Evolutionary conservation across 371 early-diverging fungal species (phyloP).

Genomic region (Mortierella sp.): DNA sequence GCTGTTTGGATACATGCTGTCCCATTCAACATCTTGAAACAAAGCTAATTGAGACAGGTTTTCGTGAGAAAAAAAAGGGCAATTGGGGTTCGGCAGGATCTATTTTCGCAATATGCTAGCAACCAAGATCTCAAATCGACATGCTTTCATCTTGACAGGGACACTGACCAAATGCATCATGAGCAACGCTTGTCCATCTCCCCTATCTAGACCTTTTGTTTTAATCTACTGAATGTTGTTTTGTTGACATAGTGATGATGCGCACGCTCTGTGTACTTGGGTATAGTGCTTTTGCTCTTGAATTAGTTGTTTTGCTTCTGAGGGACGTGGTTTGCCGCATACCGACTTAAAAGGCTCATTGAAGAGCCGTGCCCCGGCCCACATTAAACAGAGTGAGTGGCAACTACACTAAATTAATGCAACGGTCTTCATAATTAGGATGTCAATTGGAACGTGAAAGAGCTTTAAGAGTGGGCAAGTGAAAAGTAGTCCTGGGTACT

Average conservation of each 20-base stretch:
- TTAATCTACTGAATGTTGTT: background rate
- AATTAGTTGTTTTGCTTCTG: background rate
- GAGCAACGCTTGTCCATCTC: no score
- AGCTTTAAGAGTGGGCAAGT: no score
- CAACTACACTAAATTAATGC: background rate
- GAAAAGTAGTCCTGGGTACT: conserved; percentile 5
- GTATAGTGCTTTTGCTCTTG: background rate
- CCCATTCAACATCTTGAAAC: background rate
- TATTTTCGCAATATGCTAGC: no score
- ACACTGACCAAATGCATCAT: no score
- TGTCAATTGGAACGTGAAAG: no score
- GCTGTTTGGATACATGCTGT: background rate
- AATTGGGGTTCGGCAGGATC: no score
- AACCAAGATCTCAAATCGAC: no score
- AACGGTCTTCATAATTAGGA: background rate
- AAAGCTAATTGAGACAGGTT: background rate
- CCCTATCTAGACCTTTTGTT: background rate
- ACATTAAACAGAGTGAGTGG: no score
- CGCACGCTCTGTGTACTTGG: no score
- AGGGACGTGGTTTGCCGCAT: background rate
- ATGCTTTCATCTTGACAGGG: no score
- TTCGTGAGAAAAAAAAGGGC: background rate
- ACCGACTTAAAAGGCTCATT: background rate
- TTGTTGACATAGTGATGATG: background rate
- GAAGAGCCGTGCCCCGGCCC: background rate